Base-by-base conservation (phyloP, 169 alveolate genomes). In the Eimeria necatrix region DNA sequence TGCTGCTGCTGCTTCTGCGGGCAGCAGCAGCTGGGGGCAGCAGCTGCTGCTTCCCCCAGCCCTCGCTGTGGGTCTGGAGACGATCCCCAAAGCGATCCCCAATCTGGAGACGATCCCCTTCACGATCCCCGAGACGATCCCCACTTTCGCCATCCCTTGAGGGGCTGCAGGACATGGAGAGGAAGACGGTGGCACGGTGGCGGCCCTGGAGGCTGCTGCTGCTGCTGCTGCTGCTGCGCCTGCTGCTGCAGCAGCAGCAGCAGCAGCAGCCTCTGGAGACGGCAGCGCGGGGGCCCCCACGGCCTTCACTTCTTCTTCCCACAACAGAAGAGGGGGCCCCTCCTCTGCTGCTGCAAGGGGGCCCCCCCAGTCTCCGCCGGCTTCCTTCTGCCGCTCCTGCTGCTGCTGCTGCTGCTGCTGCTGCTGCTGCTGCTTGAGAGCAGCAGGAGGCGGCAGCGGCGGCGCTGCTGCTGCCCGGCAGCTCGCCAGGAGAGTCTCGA, bases 301-400 rank as follows among this genome's bases (percentile, higher is more conserved):
- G n/a, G n/a, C n/a, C n/a, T n/a, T n/a, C n/a, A n/a, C n/a, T n/a
- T n/a, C n/a, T n/a, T n/a, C n/a, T n/a, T n/a, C n/a, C n/a, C n/a
- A n/a, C n/a, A n/a, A n/a, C n/a, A n/a, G n/a, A n/a, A n/a, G n/a
- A 61, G 73, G 73, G 73, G 73, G 32, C 73, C 73, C 73, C 81
- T 22, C 49, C 49, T 7, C 18, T 5, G 81, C 51, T 26, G 53
- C 46, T 48, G n/a, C 51, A 20, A 22, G 81, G 53, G 51, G 81
- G 81, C n/a, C 46, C 53, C 46, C 51, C 81, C 22, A n/a, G 53
- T 71, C 10, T 26, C 49, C 4, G 81, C 46, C 10, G 49, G 51
- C 53, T 16, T n/a, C 51, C 53, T n/a, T 4, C 81, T 6, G 73
- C n/a, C 4, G 73, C 73, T 6, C 32, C 73, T 6, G 73, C 3